A percentile compares a stretch with the other conserved stretches of the same genome.
Conservation (phyloP, 805 yeast species). For the Yamadazyma endophytica region DNA sequence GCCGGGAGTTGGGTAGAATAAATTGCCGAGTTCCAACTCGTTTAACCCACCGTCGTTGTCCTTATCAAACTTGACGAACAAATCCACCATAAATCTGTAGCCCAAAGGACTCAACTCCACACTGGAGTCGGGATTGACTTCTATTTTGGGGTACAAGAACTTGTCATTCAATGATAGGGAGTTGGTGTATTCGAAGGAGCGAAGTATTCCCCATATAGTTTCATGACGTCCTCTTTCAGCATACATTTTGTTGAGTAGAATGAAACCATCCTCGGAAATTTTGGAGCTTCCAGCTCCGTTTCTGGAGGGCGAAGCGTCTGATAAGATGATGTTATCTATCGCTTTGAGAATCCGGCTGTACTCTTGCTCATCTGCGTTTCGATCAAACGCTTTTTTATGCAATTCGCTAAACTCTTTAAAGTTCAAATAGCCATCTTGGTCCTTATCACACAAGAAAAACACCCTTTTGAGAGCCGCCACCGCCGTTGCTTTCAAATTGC, state of each 20-base stretch:
- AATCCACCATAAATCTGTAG: conserved; percentile 84
- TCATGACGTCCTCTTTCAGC: conserved; percentile 94
- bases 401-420: conserved; percentile 66
- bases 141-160: conserved; percentile 73
- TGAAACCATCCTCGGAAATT: conserved; percentile 71
- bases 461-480: conserved; percentile 72
- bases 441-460: conserved; percentile 80
- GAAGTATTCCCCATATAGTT: conserved; percentile 90
- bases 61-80: conserved; percentile 81
- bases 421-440: conserved; percentile 81
- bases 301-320: conserved; percentile 16
- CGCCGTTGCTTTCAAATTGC: conserved; percentile 73
- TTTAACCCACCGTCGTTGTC: conserved; percentile 96
- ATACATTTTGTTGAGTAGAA: conserved; percentile 71
- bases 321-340: conserved; percentile 27
- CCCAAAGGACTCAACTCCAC: conserved; percentile 93
- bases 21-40: conserved; percentile 58
- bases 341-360: conserved; percentile 35
- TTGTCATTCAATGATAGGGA: conserved; percentile 80
- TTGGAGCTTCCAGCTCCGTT: conserved; percentile 50
- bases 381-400: conserved; percentile 73
- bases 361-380: conserved; percentile 30
- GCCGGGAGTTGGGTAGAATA: conserved; percentile 91
- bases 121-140: conserved; percentile 68
- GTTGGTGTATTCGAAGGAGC: conserved; percentile 89